Conservation (phyloP, 208 protist species). For the Trypanosomatidae sp. region DNA sequence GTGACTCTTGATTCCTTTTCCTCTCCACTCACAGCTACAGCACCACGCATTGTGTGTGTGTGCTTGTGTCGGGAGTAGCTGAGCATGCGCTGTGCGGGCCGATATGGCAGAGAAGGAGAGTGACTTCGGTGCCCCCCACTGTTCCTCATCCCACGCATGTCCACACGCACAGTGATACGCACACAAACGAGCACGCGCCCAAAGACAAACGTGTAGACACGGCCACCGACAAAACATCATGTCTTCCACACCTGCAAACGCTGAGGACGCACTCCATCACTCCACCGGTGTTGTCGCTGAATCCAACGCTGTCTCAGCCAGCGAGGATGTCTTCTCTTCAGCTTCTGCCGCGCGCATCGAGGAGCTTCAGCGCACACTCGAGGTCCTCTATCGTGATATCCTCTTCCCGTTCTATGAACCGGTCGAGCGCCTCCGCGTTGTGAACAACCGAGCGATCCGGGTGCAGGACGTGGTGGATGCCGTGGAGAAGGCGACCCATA, state of each 20-base stretch:
- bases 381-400: slow-evolving; percentile 68
- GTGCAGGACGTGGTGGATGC: slow-evolving; percentile 67
- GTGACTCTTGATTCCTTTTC: background rate
- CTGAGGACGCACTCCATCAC: background rate
- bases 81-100: background rate
- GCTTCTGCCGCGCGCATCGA: slow-evolving; percentile 46
- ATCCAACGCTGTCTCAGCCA: background rate
- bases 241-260: slow-evolving; percentile 1
- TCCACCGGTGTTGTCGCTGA: background rate
- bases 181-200: background rate
- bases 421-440: slow-evolving; percentile 72
- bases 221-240: background rate
- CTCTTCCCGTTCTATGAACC: slow-evolving; percentile 78
- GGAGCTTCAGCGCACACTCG: slow-evolving; percentile 58
- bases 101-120: background rate
- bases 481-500: slow-evolving; percentile 18
- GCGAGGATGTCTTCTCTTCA: slow-evolving; percentile 18
- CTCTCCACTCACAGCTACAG: background rate
- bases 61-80: background rate
- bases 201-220: background rate
- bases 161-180: background rate
- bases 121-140: background rate
- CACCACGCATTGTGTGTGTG: background rate
- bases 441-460: slow-evolving; percentile 61
- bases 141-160: background rate